phyloP scores from a whole-genome alignment of 2,329 filamentous ascomycete species.

The Colletotrichum melonis region DNA sequence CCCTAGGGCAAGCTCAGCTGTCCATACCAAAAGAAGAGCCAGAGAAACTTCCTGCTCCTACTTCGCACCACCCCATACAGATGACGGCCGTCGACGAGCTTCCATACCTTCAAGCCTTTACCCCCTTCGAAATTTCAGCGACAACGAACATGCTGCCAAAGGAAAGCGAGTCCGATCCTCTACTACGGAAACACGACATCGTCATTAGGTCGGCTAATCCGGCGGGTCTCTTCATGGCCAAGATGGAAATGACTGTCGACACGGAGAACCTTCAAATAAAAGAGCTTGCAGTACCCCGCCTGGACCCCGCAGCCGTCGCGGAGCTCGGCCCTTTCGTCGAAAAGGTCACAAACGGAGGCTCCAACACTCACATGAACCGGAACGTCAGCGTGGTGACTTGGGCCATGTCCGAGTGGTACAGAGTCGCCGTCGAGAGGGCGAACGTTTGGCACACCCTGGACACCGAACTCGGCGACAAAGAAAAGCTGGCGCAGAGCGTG shows the following conservation, averaged over 20 bases:
- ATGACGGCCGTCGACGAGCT: slow-evolving; percentile 73
- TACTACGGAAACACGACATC: slow-evolving; percentile 68
- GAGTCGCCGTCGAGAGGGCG: slow-evolving; percentile 69
- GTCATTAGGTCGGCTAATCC: slow-evolving; percentile 58
- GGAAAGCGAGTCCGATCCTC: slow-evolving; percentile 41
- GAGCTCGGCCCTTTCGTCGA: slow-evolving; percentile 69
- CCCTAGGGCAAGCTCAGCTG: slow-evolving; percentile 43
- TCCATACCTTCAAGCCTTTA: slow-evolving; percentile 78
- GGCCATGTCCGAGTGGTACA: slow-evolving; percentile 77
- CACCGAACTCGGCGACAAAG: slow-evolving; percentile 53
- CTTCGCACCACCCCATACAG: slow-evolving; percentile 73
- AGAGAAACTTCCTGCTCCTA: slow-evolving; percentile 52
- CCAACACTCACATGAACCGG: slow-evolving; percentile 58
- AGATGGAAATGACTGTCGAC: slow-evolving; percentile 69
- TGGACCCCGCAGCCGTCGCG: slow-evolving; percentile 68
- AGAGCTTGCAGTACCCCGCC: slow-evolving; percentile 61
- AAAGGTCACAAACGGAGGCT: slow-evolving; percentile 50
- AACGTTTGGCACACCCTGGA: slow-evolving; percentile 71
- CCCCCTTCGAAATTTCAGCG: slow-evolving; percentile 72
- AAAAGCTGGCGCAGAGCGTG: slow-evolving; percentile 45
- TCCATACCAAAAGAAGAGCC: slow-evolving; percentile 39
- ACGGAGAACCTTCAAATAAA: slow-evolving; percentile 62
- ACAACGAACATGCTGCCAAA: slow-evolving; percentile 58
- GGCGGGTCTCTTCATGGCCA: slow-evolving; percentile 67
- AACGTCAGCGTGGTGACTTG: slow-evolving; percentile 72